A percentile compares a stretch with the other conserved stretches of the same genome.
phyloP scores from a whole-genome alignment of 441 rosid genomes.

The Mallotus repandus region DNA sequence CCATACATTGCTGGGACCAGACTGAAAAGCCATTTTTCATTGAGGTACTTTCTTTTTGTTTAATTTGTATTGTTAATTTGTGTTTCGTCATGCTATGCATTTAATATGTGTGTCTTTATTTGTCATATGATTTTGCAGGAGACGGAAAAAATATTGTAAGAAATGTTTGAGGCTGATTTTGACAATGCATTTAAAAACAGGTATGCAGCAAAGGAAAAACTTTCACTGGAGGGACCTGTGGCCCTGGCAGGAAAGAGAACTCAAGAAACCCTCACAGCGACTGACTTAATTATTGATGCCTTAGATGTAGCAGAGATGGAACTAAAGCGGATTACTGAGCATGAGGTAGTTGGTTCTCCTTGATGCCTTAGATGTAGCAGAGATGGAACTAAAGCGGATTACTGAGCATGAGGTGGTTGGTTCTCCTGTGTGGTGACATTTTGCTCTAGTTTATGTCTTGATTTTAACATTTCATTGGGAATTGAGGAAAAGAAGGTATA shows the following conservation, averaged over 20 bases:
- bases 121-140: constrained; percentile 54
- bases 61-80: neutral
- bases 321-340: constrained; percentile 52
- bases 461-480: neutral
- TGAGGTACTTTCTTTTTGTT: constrained; percentile 58
- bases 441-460: neutral
- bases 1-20: too few species aligned
- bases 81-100: constrained; percentile 14
- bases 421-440: neutral
- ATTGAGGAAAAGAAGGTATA: neutral
- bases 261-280: constrained; percentile 67
- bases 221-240: constrained; percentile 89
- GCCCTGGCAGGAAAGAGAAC: constrained; percentile 87
- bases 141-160: constrained; percentile 89
- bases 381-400: constrained; percentile 56
- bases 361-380: constrained; percentile 79
- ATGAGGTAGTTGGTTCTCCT: constrained; percentile 52
- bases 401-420: constrained; percentile 65
- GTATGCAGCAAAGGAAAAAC: constrained; percentile 61
- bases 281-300: constrained; percentile 80
- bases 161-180: constrained; percentile 84
- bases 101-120: neutral
- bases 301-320: constrained; percentile 77
- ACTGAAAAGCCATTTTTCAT: too few species aligned
- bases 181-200: constrained; percentile 65